phyloP scores from a whole-genome alignment of 495 filamentous ascomycete genomes.

The Friedmanniomyces simplex region DNA sequence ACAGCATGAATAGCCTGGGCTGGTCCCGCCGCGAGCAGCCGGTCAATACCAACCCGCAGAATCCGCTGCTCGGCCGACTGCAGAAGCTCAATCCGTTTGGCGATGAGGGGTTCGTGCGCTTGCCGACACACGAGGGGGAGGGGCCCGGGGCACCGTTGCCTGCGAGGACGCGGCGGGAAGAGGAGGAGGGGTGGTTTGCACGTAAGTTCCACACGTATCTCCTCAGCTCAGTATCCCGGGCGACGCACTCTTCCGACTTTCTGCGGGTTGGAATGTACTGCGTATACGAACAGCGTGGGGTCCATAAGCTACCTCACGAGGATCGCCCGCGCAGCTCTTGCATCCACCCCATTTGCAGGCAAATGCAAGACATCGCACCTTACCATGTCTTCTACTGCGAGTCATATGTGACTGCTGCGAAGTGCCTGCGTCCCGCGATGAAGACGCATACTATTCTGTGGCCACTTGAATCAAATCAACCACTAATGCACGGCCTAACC shows the following conservation, averaged over 20 bases:
- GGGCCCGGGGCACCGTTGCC: slow-evolving; percentile 73
- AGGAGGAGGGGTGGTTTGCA: slow-evolving; percentile 92
- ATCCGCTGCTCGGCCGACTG: slow-evolving; percentile 67
- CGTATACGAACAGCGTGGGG: not conserved
- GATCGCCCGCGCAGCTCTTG: no score
- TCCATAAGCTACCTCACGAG: not conserved
- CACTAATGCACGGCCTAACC: not conserved
- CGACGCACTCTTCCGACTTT: not conserved
- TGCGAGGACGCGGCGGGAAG: slow-evolving; percentile 73
- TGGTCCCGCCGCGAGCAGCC: slow-evolving; percentile 85
- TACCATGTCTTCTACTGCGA: not conserved
- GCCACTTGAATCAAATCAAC: not conserved
- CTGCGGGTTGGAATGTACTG: slow-evolving; percentile 2
- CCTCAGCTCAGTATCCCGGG: not conserved
- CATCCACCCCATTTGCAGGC: not conserved
- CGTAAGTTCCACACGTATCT: slow-evolving; percentile 53
- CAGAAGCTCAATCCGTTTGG: slow-evolving; percentile 85
- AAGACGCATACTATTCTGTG: not conserved
- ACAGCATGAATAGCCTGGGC: slow-evolving; percentile 87
- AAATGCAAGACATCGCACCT: not conserved
- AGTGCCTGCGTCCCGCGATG: slow-evolving; percentile 6
- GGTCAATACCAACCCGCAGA: slow-evolving; percentile 65
- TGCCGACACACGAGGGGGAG: slow-evolving; percentile 64
- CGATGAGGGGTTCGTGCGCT: slow-evolving; percentile 76
- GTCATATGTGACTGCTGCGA: slow-evolving; percentile 1